These are phyloP conservation scores for Apiotrichum mycotoxinovorans DNA, from an alignment of 1,284 basidiomycete genomes.

Conservation along the genomic window DNA sequence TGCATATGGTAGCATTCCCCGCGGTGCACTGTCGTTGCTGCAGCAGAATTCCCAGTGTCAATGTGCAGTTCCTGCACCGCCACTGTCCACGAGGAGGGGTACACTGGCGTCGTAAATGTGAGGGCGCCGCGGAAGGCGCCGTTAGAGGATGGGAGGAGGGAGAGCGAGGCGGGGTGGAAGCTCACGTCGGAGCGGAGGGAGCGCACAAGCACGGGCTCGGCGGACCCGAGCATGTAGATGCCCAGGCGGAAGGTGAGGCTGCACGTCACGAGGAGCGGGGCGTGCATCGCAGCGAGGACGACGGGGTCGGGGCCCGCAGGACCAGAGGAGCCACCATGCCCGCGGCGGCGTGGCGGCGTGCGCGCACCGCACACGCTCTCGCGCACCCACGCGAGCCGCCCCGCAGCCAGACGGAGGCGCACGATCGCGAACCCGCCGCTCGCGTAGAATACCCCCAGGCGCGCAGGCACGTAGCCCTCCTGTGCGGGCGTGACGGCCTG, in stretches of 20 bases:
- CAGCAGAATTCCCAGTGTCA: slow-evolving; percentile 8
- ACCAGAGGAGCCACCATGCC: too few species aligned
- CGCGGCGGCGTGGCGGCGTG: not conserved
- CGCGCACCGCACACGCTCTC: slow-evolving; percentile 25
- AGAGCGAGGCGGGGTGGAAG: slow-evolving; percentile 46
- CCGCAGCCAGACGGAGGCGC: slow-evolving; percentile 17
- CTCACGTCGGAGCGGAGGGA: slow-evolving; percentile 46
- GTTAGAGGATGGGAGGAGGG: slow-evolving; percentile 31
- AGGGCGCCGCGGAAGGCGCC: slow-evolving; percentile 34
- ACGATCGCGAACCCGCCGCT: slow-evolving; percentile 47
- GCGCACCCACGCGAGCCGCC: slow-evolving; percentile 24
- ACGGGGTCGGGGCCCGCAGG: slow-evolving; percentile 33
- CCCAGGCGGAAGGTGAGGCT: slow-evolving; percentile 40
- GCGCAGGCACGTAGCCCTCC: slow-evolving; percentile 25
- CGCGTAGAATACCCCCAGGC: slow-evolving; percentile 45
- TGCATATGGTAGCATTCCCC: slow-evolving; percentile 40
- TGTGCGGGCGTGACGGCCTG: slow-evolving; percentile 22
- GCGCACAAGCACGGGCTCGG: slow-evolving; percentile 23
- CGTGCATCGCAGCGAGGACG: slow-evolving; percentile 37
- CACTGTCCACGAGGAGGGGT: slow-evolving; percentile 48
- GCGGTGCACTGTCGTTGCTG: slow-evolving; percentile 14
- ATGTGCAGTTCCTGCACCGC: slow-evolving; percentile 46
- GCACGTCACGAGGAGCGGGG: slow-evolving; percentile 40
- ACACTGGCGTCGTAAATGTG: slow-evolving; percentile 47
- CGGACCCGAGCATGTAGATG: slow-evolving; percentile 28